Conservation (phyloP, 352 stramenopile genomes). For the Phytophthora pseudosyringae region DNA sequence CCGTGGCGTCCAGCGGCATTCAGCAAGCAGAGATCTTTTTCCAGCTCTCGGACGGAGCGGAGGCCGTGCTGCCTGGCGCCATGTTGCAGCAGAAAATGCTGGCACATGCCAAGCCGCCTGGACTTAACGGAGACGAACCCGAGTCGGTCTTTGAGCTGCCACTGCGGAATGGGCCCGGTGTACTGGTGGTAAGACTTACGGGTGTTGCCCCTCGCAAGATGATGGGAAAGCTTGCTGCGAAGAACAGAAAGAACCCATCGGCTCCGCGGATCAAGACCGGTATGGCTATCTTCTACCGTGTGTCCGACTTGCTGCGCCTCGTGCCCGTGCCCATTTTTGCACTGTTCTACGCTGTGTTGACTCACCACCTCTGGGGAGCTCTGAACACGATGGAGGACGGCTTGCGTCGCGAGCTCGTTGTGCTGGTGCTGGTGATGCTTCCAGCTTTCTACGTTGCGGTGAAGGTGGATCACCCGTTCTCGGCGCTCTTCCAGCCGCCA, state of each 20-base stretch:
- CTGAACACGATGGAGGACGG: slow-evolving; percentile 48
- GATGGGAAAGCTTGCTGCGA: slow-evolving; percentile 44
- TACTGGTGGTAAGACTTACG: slow-evolving; percentile 67
- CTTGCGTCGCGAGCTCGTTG: slow-evolving; percentile 58
- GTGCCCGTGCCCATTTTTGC: slow-evolving; percentile 74
- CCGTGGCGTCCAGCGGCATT: slow-evolving; percentile 36
- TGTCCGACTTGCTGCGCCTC: slow-evolving; percentile 46
- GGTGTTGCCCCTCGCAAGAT: slow-evolving; percentile 56
- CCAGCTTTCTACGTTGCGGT: slow-evolving; percentile 73
- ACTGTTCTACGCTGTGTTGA: slow-evolving; percentile 73
- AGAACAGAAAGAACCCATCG: slow-evolving; percentile 29
- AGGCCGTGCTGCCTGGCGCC: slow-evolving; percentile 52
- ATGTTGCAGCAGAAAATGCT: slow-evolving; percentile 68
- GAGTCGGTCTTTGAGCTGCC: slow-evolving; percentile 72
- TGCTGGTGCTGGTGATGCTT: slow-evolving; percentile 65
- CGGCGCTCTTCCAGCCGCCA: slow-evolving; percentile 58
- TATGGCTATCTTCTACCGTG: slow-evolving; percentile 43
- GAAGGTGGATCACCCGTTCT: slow-evolving; percentile 80
- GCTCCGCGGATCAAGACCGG: slow-evolving; percentile 23
- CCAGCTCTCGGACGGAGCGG: slow-evolving; percentile 64
- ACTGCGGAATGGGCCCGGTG: slow-evolving; percentile 57
- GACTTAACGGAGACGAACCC: slow-evolving; percentile 30
- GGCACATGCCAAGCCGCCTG: slow-evolving; percentile 43
- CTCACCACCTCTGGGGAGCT: slow-evolving; percentile 61
- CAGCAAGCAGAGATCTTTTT: slow-evolving; percentile 73